A percentile compares a stretch with the other conserved stretches of the same genome.
Conservation (phyloP, 2,329 filamentous ascomycete genomes). For the Ascochyta clinopodiicola region DNA sequence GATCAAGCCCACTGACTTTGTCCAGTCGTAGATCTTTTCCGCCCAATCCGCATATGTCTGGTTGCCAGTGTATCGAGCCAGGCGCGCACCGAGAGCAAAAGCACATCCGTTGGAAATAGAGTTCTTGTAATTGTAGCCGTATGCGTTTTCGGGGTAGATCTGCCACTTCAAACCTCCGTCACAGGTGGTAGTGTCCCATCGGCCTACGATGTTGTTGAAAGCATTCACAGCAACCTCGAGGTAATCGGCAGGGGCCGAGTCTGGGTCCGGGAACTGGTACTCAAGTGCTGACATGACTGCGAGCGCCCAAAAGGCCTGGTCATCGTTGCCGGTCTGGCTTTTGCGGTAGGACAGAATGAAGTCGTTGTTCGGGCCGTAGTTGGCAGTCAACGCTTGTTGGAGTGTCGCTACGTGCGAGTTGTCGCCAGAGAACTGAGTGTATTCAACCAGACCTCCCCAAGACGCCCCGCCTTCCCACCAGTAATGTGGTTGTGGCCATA, state of each 20-base stretch:
- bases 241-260: constrained; percentile 58
- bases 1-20: constrained; percentile 57
- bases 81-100: constrained; percentile 79
- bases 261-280: constrained; percentile 68
- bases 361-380: constrained; percentile 51
- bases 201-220: constrained; percentile 71
- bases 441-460: constrained; percentile 52
- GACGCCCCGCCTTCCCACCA: constrained; percentile 56
- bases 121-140: constrained; percentile 83
- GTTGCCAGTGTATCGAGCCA: constrained; percentile 73
- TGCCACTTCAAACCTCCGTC: constrained; percentile 81
- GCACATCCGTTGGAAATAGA: constrained; percentile 81
- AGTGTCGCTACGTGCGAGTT: constrained; percentile 51
- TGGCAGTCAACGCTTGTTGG: constrained; percentile 52
- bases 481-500: constrained; percentile 53
- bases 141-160: constrained; percentile 75
- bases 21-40: constrained; percentile 68
- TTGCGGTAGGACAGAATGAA: constrained; percentile 53
- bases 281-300: constrained; percentile 72
- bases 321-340: constrained; percentile 65
- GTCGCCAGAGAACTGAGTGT: constrained; percentile 56
- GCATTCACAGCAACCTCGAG: constrained; percentile 72
- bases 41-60: constrained; percentile 67
- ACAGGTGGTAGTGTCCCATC: constrained; percentile 74
- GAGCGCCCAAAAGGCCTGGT: constrained; percentile 77